Base-by-base conservation (phyloP, 129 eudicot genomes). In the Flaveria ramosissima region DNA sequence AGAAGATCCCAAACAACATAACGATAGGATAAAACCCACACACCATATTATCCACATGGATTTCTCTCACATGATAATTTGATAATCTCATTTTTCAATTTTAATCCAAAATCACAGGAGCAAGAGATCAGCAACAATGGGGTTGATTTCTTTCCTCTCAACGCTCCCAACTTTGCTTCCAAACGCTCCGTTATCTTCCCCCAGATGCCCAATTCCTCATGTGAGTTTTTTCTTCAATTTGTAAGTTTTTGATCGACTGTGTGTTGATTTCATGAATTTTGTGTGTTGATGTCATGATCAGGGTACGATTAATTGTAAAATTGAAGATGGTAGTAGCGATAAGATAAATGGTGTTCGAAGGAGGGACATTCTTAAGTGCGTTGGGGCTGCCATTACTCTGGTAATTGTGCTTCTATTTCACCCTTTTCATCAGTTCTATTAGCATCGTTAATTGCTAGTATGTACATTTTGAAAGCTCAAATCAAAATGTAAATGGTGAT, bases 121-220 rank as follows among this genome's bases (percentile, higher is more conserved):
- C n/a, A 41, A 66, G 12, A 12, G 62, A 21, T 16, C 20, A 48
- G 41, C 71, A 59, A 47, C 73, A 80, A 86, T 88, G 97, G 93
- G 79, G 77, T 24, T 83, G 56, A 73, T 85, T 51, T 88, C 96
- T 27, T 89, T 89, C 77, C 76, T 88, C 60, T 89, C 98, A 20
- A 92, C 96, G 5, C 69, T 88, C 73, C 93, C 98, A 74, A 80
- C 92, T 71, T 55, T 79, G 67, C 83, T 83, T 75, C 79, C 93
- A 66, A 20, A 82, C 23, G 55, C 79, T 70, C 82, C 86, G 74
- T 78, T 78, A n/a, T 71, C 89, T 71, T 26, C 84, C 17, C 77
- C 82, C 47, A 80, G 71, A 72, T 75, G 62, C 82, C 73, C 84
- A 36, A 17, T 71, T 69, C 76, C 55, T 71, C 26, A 81, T 42